Evolutionary conservation across 2,329 filamentous ascomycete species (phyloP).

Genomic region (Pestalotiopsis fici): DNA sequence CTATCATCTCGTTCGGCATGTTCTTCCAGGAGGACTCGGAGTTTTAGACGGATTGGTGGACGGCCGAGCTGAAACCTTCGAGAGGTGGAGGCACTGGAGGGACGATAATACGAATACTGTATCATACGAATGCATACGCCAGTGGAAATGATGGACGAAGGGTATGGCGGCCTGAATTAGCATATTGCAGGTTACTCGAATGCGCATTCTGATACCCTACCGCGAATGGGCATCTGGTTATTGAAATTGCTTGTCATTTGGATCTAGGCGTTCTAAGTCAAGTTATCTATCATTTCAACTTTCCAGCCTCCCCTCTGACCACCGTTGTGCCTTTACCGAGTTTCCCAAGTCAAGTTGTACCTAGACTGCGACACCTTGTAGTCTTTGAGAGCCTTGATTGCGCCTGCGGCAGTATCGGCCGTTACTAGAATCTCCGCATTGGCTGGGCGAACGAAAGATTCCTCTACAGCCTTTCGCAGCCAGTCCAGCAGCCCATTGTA

Average conservation of each 20-base stretch:
- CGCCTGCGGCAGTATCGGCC: conserved; percentile 71
- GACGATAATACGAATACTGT: neutral
- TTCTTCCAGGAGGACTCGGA: conserved; percentile 99
- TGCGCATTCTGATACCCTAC: neutral
- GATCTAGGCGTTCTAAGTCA: neutral
- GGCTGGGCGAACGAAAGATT: conserved; percentile 73
- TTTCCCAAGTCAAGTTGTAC: conserved; percentile 79
- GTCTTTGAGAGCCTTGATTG: conserved; percentile 67
- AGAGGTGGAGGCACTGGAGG: neutral
- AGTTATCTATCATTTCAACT: neutral
- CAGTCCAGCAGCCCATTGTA: conserved; percentile 86
- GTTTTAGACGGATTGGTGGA: conserved; percentile 56
- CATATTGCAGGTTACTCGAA: conserved; percentile 5
- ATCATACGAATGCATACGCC: conserved; percentile 2
- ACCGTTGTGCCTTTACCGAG: conserved; percentile 18
- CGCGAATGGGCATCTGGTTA: neutral
- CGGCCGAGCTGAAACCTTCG: neutral
- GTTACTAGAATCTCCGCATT: conserved; percentile 80
- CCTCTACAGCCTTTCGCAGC: conserved; percentile 73
- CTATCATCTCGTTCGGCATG: conserved; percentile 96
- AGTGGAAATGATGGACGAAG: neutral
- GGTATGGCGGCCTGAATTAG: neutral
- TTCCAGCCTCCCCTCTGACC: neutral
- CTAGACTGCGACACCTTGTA: conserved; percentile 77
- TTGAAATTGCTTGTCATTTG: neutral